Base-by-base conservation (phyloP, 2,329 filamentous ascomycete genomes). In the Aspergillus fijiensis region DNA sequence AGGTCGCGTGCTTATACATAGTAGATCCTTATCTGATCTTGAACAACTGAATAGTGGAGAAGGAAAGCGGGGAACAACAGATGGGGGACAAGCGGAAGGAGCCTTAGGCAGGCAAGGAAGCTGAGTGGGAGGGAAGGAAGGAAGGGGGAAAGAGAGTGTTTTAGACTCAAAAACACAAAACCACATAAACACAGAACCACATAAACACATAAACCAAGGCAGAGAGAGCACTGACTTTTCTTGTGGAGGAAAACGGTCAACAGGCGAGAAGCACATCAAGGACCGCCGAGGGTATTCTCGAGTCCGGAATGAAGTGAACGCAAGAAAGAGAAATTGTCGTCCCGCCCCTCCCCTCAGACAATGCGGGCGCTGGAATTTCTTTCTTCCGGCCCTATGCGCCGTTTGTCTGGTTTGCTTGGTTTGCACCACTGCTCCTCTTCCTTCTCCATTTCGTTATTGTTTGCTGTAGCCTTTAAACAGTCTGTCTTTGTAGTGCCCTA, bases 221-320 rank as follows among this genome's bases (percentile, higher is more conserved):
- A 29, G 21, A 39, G 29, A 29, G 21, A 39, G 29, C 27, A 35
- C 23, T 31, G 35, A 29, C 31, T 25, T 57, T 25, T 35, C 29
- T 49, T 23, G 39, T 11, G 27, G 11, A 45, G 51, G 57, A 19
- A 42, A 25, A 21, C 39, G 27, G 45, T 19, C 29, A 29, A 39
- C 33, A 52, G 29, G 33, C 29, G 35, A 11, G 65, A 65, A 66
- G 49, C 57, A 55, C 52, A 76, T 77, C 74, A 66, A 73, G 74
- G 74, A 76, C 72, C 73, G 74, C 73, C 70, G 72, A 66, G 72
- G 66, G 74, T 77, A 76, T 76, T 77, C 74, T 76, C 68, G 73
- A 76, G 74, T 74, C 73, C 74, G 74, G 74, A 76, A 76, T 70
- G 71, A 61, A 63, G 61, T 67, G 69, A 74, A 74, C 74, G 74